These are phyloP conservation scores for Fistulifera solaris DNA, from an alignment of 108 stramenopile species.

Conservation along the genomic window DNA sequence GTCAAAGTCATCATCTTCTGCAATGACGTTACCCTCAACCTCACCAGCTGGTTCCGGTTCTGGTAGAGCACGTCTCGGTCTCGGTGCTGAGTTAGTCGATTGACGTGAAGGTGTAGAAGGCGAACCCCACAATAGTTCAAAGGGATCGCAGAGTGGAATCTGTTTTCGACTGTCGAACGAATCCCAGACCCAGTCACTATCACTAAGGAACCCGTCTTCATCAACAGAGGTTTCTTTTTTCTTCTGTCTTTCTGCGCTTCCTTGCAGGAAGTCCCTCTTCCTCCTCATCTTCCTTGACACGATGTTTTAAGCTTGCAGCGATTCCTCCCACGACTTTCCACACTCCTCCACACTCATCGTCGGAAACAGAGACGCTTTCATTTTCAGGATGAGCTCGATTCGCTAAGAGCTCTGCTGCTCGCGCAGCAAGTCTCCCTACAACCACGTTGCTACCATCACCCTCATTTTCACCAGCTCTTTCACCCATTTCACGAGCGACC, in stretches of 20 bases:
- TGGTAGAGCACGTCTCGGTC: background rate
- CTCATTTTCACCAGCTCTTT: too few relatives aligned
- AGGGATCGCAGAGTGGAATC: conserved; percentile 3
- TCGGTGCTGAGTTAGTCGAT: background rate
- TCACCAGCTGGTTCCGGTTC: background rate
- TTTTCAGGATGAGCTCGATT: too few relatives aligned
- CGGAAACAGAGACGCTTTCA: conserved; percentile 32
- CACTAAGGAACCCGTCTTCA: conserved; percentile 23
- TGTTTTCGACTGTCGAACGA: background rate
- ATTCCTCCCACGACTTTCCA: conserved; percentile 1
- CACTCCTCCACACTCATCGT: conserved; percentile 23
- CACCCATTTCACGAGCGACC: too few relatives aligned
- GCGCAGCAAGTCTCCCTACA: too few relatives aligned
- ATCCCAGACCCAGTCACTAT: conserved; percentile 29
- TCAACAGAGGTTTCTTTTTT: conserved; percentile 11
- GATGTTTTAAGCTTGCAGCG: background rate
- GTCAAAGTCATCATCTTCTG: conserved; percentile 21
- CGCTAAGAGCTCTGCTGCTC: background rate
- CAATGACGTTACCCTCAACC: conserved; percentile 7
- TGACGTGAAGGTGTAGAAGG: conserved; percentile 3
- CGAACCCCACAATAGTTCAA: conserved; percentile 12
- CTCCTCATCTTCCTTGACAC: background rate
- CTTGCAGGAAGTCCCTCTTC: too few relatives aligned
- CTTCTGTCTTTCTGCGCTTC: too few relatives aligned
- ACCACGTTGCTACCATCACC: too few relatives aligned